Base-by-base conservation (phyloP, 352 stramenopile genomes). In the Phytophthora agathidicida region DNA sequence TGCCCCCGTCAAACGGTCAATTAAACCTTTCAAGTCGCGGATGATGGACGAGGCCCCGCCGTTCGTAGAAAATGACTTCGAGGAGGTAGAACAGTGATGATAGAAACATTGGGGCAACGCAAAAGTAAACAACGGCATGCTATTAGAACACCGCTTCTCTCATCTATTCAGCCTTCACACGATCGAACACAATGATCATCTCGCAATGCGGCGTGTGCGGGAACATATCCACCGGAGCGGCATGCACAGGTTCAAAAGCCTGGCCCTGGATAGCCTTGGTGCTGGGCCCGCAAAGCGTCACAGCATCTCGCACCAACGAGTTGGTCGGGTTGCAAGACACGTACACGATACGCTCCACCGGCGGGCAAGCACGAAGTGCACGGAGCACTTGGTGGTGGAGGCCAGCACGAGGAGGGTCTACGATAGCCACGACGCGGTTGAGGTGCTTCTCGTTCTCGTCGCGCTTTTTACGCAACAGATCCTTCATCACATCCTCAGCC, bases 191-290 rank as follows among this genome's bases (percentile, higher is more conserved):
- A 65, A 99, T 97, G 33, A 99, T 95, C 84, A 99, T 97, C 77
- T 99, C 97, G 70, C 94, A 99, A 81, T 99, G 97, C 24, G 83
- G 80, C 13, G 97, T 99, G 64, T 98, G 91, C 1, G 97, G 97
- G 72, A 99, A 99, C 93, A 99, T 98, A 75, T 99, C 97, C 27
- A 99, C 96, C 2, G 97, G 97, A 33, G 96, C 91, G 7, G 94
- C 91, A 52, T 93, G 81, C 26, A 97, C 92, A 13, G 91, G 88
- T 38, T 86, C 73, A 69, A 99, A 99, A 1, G 96, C 80, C 19
- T 85, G 65, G 30, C 96, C 97, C 23, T 78, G 78, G 39, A 98
- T 85, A 27, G 91, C 94, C 68, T 98, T 98, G 16, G 94, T 98
- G 39, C 93, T 89, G 16, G 96, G 93, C 7, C 84, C 75, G 66